Percentiles rank a stretch among this genome's conserved stretches.
Evolutionary conservation across 2,329 filamentous ascomycete species (phyloP).

Genomic region (Ascochyta koolunga): DNA sequence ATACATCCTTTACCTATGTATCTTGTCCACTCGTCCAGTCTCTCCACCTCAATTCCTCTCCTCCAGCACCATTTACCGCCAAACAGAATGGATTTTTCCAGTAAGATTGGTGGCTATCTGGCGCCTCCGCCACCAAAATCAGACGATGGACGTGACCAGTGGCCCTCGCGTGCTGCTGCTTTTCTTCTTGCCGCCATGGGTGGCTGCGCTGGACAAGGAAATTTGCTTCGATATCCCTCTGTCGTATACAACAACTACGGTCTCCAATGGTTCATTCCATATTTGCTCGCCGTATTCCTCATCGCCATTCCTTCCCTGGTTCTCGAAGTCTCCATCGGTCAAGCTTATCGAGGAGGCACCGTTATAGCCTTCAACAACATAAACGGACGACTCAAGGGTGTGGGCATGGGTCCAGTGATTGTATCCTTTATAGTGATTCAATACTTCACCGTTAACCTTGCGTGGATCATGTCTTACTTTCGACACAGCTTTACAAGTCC

Average conservation of each 20-base stretch:
- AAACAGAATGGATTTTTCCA: slow-evolving; percentile 24
- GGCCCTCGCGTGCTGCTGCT: slow-evolving; percentile 60
- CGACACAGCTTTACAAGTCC: slow-evolving; percentile 62
- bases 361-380: slow-evolving; percentile 61
- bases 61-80: background rate
- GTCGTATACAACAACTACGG: slow-evolving; percentile 66
- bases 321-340: slow-evolving; percentile 59
- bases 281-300: slow-evolving; percentile 61
- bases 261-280: slow-evolving; percentile 66
- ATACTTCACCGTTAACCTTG: slow-evolving; percentile 63
- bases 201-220: slow-evolving; percentile 64
- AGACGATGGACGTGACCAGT: slow-evolving; percentile 58
- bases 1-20: slow-evolving; percentile 11
- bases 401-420: slow-evolving; percentile 60
- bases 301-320: slow-evolving; percentile 63
- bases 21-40: background rate
- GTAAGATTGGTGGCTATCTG: slow-evolving; percentile 37
- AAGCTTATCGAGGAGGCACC: slow-evolving; percentile 62
- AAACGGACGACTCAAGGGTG: slow-evolving; percentile 59
- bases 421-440: slow-evolving; percentile 61
- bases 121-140: slow-evolving; percentile 44
- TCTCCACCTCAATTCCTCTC: background rate
- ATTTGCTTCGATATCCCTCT: slow-evolving; percentile 63
- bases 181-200: slow-evolving; percentile 66
- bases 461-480: slow-evolving; percentile 67